Conservation (phyloP, 768 basidiomycete species). For the Peribolospora kevripleyi region DNA sequence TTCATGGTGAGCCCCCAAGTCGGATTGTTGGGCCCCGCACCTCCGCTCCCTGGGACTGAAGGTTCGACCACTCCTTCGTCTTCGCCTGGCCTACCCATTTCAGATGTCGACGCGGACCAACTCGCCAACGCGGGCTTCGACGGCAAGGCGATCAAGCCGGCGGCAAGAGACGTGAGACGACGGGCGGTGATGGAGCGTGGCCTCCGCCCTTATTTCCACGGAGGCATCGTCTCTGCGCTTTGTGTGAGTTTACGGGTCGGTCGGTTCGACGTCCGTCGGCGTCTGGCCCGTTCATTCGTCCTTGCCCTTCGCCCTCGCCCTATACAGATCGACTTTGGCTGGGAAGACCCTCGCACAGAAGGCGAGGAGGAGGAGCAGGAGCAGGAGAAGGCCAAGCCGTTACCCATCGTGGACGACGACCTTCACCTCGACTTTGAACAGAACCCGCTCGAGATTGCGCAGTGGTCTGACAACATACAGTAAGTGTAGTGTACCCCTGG, state of each 20-base stretch:
- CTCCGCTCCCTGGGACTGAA: neutral
- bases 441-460: conserved; percentile 1
- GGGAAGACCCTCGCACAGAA: conserved; percentile 6
- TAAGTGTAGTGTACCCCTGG: too few species aligned
- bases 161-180: conserved; percentile 7
- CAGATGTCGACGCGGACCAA: conserved; percentile 8
- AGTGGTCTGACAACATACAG: conserved; percentile 7
- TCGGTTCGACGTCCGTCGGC: neutral
- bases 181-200: conserved; percentile 15
- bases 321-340: conserved; percentile 1
- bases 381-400: neutral
- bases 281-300: neutral
- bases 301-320: neutral
- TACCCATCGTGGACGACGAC: neutral
- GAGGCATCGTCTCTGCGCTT: conserved; percentile 3
- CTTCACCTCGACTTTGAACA: neutral
- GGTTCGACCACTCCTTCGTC: neutral
- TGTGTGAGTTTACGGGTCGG: neutral
- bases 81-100: neutral
- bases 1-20: neutral
- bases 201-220: conserved; percentile 13
- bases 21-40: neutral
- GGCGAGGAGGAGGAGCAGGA: conserved; percentile 1
- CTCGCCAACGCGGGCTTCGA: conserved; percentile 16
- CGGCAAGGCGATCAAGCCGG: conserved; percentile 14